Percentiles rank a stretch among this genome's conserved stretches.
These are phyloP conservation scores for Caloboletus firmus DNA, from an alignment of 1,284 basidiomycete species.

Conservation along the genomic window DNA sequence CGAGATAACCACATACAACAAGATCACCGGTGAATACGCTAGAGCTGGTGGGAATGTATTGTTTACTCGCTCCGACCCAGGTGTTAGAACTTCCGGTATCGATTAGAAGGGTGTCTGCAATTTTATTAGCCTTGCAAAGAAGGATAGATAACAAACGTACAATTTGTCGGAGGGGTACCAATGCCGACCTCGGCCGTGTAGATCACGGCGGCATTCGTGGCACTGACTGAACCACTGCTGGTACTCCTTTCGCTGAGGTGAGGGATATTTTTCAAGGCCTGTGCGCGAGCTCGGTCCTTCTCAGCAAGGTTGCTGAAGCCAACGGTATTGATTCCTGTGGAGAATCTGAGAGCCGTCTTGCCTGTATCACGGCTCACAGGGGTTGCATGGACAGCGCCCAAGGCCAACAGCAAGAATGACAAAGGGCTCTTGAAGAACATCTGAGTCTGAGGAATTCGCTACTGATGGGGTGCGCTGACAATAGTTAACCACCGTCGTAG, in stretches of 20 bases:
- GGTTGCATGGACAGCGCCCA: constrained; percentile 2
- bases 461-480: not conserved
- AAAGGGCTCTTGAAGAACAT: not conserved
- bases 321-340: constrained; percentile 4
- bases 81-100: constrained; percentile 41
- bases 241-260: constrained; percentile 1
- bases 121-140: not conserved
- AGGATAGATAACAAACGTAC: constrained; percentile 28
- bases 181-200: constrained; percentile 44
- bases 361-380: constrained; percentile 8
- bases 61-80: constrained; percentile 39
- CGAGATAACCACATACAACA: constrained; percentile 32
- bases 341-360: constrained; percentile 17
- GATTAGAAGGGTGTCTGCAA: constrained; percentile 26
- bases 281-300: constrained; percentile 24
- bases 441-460: not conserved
- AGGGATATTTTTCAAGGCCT: constrained; percentile 6
- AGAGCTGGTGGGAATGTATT: constrained; percentile 42
- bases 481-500: not conserved
- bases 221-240: not conserved
- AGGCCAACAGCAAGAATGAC: constrained; percentile 2
- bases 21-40: constrained; percentile 44
- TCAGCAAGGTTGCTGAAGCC: constrained; percentile 18
- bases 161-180: constrained; percentile 46
- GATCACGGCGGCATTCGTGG: constrained; percentile 27